Base-by-base conservation (phyloP, 2,329 filamentous ascomycete genomes). In the Aspergillus neoniger region DNA sequence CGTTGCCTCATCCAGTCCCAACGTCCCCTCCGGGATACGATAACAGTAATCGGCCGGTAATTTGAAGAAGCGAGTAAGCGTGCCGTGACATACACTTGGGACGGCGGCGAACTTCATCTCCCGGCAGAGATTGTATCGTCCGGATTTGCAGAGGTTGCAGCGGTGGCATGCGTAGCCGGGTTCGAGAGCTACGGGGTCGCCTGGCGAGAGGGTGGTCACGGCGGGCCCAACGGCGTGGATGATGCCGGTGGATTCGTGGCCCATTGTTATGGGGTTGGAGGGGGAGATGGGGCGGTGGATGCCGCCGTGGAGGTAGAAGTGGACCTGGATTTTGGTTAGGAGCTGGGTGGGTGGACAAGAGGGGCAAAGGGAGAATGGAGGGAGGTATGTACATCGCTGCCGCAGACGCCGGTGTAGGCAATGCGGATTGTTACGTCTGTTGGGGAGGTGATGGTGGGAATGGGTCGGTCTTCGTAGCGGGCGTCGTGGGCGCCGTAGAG, bases 341-440 rank as follows among this genome's bases (percentile, higher is more conserved):
- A 15, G 23, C 56, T 23, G 44, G 36, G 25, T 59, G 15, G 21
- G 44, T 9, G 28, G n/a, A 9, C 3, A n/a, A 21, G 17, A 2
- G 25, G 25, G 25, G 19, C 41, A 9, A 9, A n/a, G 17, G 36
- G 32, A 63, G 41, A 25, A 14, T 1, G 19, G 25, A 41, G 19
- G 10, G 28, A 30, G 23, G 15, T 10, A 32, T 14, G 36, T 65
- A 74, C 74, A 65, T 78, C 76, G 57, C 74, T 77, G 41, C 77
- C 79, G 62, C 78, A 80, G 17, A 81, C 77, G 6, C 79, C 79
- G 0, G 77, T 70, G 48, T 75, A 81, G 9, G 74, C 73, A 38
- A 82, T 78, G 23, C 76, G 74, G 12, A 81, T 69, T 23, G 81
- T 71, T 12, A 80, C 76, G 64, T 80, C 78, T 58, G 76, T 68